Evolutionary conservation across 768 basidiomycete species (phyloP).

Genomic region (Russula emetica): DNA sequence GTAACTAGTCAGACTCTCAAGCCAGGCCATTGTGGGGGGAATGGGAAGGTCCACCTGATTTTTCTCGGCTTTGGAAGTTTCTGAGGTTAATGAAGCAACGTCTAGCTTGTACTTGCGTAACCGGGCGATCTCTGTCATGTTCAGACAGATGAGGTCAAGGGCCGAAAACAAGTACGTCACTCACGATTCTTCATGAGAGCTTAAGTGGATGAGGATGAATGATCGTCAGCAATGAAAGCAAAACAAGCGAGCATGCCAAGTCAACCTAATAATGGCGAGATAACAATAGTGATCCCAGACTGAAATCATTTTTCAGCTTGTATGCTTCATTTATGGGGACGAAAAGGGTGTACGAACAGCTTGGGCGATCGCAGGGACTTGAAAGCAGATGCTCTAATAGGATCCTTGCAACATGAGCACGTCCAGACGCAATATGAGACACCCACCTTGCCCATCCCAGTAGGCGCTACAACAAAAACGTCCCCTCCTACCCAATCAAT

Average conservation of each 20-base stretch:
- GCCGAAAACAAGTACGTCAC: slow-evolving; percentile 26
- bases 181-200: slow-evolving; percentile 82
- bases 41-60: slow-evolving; percentile 41
- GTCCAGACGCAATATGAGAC: background rate
- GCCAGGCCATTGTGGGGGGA: background rate
- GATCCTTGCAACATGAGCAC: background rate
- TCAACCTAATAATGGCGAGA: slow-evolving; percentile 73
- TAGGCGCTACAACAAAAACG: slow-evolving; percentile 78
- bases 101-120: slow-evolving; percentile 51
- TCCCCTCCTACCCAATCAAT: slow-evolving; percentile 49
- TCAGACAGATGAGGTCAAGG: background rate
- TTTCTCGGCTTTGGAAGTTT: slow-evolving; percentile 53
- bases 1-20: background rate
- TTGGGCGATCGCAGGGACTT: slow-evolving; percentile 69
- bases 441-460: slow-evolving; percentile 82
- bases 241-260: background rate
- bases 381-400: slow-evolving; percentile 74
- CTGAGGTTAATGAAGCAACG: slow-evolving; percentile 63
- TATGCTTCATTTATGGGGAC: background rate
- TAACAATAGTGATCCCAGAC: slow-evolving; percentile 68
- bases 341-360: slow-evolving; percentile 38
- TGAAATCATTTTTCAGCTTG: background rate
- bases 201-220: slow-evolving; percentile 30
- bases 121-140: slow-evolving; percentile 53
- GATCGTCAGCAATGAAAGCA: background rate